A percentile compares a stretch with the other conserved stretches of the same genome.
These are phyloP conservation scores for Solanum virginianum DNA, from an alignment of 257 asterid species.

Conservation along the genomic window DNA sequence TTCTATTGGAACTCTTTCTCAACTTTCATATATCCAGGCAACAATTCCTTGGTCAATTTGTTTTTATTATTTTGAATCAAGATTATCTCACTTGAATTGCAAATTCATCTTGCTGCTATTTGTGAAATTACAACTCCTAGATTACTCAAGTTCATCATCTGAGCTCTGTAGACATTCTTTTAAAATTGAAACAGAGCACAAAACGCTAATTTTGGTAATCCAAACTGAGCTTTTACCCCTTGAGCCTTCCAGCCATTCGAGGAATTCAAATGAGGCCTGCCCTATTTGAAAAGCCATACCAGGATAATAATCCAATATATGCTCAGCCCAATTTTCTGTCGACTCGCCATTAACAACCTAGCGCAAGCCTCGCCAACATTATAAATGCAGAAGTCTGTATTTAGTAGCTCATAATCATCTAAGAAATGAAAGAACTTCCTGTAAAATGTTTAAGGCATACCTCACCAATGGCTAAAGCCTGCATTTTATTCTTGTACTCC, in stretches of 20 bases:
- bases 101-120: not conserved
- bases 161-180: not conserved
- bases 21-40: not conserved
- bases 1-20: not conserved
- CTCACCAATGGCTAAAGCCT: constrained; percentile 75
- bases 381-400: not conserved
- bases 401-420: constrained; percentile 3
- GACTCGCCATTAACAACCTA: not conserved
- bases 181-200: not conserved
- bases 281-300: not conserved
- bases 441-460: constrained; percentile 17
- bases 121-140: not conserved
- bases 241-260: not conserved
- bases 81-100: not conserved
- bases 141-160: not conserved
- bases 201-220: not conserved
- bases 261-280: not conserved
- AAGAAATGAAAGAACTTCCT: not conserved
- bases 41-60: not conserved
- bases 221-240: not conserved
- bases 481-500: constrained; percentile 50
- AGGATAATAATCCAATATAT: not conserved
- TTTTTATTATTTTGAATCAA: not conserved
- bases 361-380: not conserved
- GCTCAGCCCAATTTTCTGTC: constrained; percentile 31